Evolutionary conservation across 2,329 filamentous ascomycete genomes (phyloP).

Genomic region (Aspergillus persii): DNA sequence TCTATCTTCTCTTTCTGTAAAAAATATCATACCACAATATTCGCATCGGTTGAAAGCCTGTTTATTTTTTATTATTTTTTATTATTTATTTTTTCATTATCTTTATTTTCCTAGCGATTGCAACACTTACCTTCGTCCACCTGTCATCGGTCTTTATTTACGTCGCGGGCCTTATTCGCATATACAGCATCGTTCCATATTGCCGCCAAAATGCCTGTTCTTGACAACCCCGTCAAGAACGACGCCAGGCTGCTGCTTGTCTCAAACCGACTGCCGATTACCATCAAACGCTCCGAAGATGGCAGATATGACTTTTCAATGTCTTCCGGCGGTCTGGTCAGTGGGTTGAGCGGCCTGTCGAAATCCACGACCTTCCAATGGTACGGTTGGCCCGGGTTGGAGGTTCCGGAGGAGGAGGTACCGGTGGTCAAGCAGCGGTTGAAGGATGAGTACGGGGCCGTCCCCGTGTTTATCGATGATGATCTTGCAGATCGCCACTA

Average conservation of each 20-base stretch:
- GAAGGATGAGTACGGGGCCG: conserved; percentile 82
- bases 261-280: conserved; percentile 93
- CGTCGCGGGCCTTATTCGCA: neutral
- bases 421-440: conserved; percentile 71
- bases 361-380: conserved; percentile 95
- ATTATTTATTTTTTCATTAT: neutral
- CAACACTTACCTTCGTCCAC: neutral
- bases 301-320: conserved; percentile 91
- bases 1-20: neutral
- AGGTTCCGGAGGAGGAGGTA: conserved; percentile 82
- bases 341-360: conserved; percentile 83
- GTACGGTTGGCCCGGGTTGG: conserved; percentile 96
- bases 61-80: neutral
- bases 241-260: conserved; percentile 69
- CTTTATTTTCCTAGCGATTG: neutral
- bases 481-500: conserved; percentile 94
- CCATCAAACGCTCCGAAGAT: conserved; percentile 89
- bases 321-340: conserved; percentile 95
- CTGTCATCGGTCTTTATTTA: neutral
- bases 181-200: neutral
- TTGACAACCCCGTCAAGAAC: conserved; percentile 31
- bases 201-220: conserved; percentile 30
- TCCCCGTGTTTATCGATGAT: conserved; percentile 90
- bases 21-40: neutral
- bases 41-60: neutral